Base-by-base conservation (phyloP, 345 rosid species). In the Citrus medica region DNA sequence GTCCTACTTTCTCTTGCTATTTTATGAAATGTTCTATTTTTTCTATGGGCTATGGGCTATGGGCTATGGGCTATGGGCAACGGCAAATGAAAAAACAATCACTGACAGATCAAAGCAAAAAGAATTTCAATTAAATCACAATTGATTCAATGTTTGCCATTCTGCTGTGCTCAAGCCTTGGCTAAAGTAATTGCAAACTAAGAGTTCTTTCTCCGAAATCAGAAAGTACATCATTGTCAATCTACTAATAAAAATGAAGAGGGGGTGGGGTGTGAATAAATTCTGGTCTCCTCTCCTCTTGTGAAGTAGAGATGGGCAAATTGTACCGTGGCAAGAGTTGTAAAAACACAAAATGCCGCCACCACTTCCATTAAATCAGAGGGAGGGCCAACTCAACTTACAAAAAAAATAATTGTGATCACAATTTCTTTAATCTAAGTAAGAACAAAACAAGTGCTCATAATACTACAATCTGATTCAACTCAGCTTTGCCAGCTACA, bases 401-500 rank as follows among this genome's bases (percentile, higher is more conserved):
- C 64, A 17, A 1, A 32, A 32, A 32, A 38, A 37, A 0, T 58
- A 46, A 40, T 63, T 21, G 19, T 46, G 7, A 27, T 48, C 38
- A 38, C 59, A 28, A 38, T 28, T 19, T 73, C 25, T 38, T 61
- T 37, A 13, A 7, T 1, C 58, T 62, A 27, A 25, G 27, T 27
- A 14, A 28, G 25, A 55, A 46, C 21, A 72, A 22, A 71, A 55
- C n/a, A 35, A 5, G 53, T 25, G 37, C 14, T 51, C 76, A 74
- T 71, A 59, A 70, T 27, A 46, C 67, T 78, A 71, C 77, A 67
- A 46, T 48, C 24, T 25, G 35, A 58, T 66, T 72, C 78, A 67
- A 60, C 66, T 46, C 25, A 64, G 59, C 62, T 22, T 37, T 12
- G 67, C 75, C 25, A 35, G 60, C 65, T 76, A 69, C 76, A 73